Conservation (phyloP, 73 alveolate species). For the Urostyla sp. region DNA sequence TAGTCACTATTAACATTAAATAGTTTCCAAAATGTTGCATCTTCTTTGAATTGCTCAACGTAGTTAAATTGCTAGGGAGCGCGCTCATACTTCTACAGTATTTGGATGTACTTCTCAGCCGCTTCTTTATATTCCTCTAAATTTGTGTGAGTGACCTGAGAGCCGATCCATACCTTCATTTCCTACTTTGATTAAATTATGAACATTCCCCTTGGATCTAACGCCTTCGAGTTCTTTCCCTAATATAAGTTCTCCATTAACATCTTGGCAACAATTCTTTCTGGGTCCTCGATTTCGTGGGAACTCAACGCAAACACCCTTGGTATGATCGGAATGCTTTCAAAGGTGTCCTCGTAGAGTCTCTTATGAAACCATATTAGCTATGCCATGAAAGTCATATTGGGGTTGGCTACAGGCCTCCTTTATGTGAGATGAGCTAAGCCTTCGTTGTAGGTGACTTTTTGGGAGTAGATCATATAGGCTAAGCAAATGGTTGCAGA, state of each 20-base stretch:
- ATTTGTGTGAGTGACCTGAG: slow-evolving; percentile 56
- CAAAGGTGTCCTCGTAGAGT: slow-evolving; percentile 66
- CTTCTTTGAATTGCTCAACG: slow-evolving; percentile 65
- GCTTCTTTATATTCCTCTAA: slow-evolving; percentile 45
- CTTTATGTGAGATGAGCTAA: slow-evolving; percentile 70
- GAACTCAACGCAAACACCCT: slow-evolving; percentile 86
- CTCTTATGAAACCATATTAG: slow-evolving; percentile 81
- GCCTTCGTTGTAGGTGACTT: slow-evolving; percentile 70
- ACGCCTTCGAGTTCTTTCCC: slow-evolving; percentile 60
- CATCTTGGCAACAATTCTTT: slow-evolving; percentile 70
- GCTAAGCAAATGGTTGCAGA: slow-evolving; percentile 89
- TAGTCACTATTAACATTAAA: slow-evolving; percentile 25
- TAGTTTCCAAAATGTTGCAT: slow-evolving; percentile 64
- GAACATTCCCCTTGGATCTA: slow-evolving; percentile 86
- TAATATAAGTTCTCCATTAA: slow-evolving; percentile 70
- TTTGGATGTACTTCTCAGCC: slow-evolving; percentile 55
- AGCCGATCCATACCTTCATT: slow-evolving; percentile 72
- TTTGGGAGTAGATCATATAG: slow-evolving; percentile 68
- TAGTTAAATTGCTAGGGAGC: slow-evolving; percentile 56
- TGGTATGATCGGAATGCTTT: slow-evolving; percentile 75
- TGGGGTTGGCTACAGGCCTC: slow-evolving; percentile 90
- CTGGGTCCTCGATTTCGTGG: slow-evolving; percentile 78
- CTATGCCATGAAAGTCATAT: slow-evolving; percentile 82
- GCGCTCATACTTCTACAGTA: slow-evolving; percentile 60
- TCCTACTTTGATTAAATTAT: slow-evolving; percentile 64